Percentiles rank a stretch among this genome's conserved stretches.
Evolutionary conservation across 2,329 filamentous ascomycete species (phyloP).

Genomic region (Colletotrichum limetticola): DNA sequence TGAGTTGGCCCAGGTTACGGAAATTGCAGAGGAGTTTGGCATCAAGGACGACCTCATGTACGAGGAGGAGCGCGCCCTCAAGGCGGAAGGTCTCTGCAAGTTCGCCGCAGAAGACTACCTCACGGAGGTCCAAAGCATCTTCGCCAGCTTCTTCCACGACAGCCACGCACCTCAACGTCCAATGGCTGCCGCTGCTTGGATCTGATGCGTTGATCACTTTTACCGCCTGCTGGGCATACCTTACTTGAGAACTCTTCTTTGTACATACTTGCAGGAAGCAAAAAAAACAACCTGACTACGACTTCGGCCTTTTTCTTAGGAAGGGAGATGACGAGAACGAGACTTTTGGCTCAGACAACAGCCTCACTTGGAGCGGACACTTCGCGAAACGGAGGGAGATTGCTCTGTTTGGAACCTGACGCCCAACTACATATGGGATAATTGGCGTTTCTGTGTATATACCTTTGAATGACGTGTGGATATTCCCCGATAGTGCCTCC

Average conservation of each 20-base stretch:
- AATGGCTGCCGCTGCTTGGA: slow-evolving; percentile 59
- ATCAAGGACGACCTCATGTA: slow-evolving; percentile 71
- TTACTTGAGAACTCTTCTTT: slow-evolving; percentile 20
- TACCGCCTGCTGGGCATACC: neutral
- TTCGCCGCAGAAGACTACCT: slow-evolving; percentile 87
- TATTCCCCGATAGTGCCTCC: slow-evolving; percentile 9
- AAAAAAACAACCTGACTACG: slow-evolving; percentile 9
- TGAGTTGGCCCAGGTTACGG: slow-evolving; percentile 91
- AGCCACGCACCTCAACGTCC: slow-evolving; percentile 33
- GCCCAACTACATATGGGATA: slow-evolving; percentile 11
- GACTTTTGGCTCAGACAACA: slow-evolving; percentile 2
- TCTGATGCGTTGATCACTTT: slow-evolving; percentile 45
- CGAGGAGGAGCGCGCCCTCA: slow-evolving; percentile 79
- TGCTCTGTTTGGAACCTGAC: slow-evolving; percentile 1
- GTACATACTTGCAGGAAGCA: slow-evolving; percentile 34
- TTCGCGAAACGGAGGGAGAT: neutral
- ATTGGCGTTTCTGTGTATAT: slow-evolving; percentile 34
- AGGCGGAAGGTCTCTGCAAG: slow-evolving; percentile 75
- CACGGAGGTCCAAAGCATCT: slow-evolving; percentile 78
- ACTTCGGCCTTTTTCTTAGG: neutral
- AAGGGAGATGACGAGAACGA: slow-evolving; percentile 11
- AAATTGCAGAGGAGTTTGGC: slow-evolving; percentile 90
- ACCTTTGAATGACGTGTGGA: slow-evolving; percentile 33
- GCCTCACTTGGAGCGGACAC: neutral
- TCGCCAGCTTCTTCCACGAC: slow-evolving; percentile 68